phyloP scores from a whole-genome alignment of 2,329 filamentous ascomycete species.

The Phoma sp. region DNA sequence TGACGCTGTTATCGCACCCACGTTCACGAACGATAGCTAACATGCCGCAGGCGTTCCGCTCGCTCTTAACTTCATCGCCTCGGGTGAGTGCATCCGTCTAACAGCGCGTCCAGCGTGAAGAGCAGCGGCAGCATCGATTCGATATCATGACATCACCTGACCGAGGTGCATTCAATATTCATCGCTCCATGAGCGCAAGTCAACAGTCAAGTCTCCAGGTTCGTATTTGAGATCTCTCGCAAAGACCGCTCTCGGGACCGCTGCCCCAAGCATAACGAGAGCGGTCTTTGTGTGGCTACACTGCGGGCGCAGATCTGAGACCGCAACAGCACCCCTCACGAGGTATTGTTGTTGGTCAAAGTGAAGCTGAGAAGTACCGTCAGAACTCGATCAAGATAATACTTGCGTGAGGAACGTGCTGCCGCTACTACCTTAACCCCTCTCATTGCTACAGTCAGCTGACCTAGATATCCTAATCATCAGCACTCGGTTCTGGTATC shows the following conservation, averaged over 20 bases:
- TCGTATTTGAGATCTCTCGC: conserved; percentile 51
- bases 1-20: conserved; percentile 3
- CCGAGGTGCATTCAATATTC: conserved; percentile 12
- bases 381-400: conserved; percentile 98
- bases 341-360: conserved; percentile 21
- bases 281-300: conserved; percentile 64
- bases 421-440: conserved; percentile 69
- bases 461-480: conserved; percentile 41
- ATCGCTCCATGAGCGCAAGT: conserved; percentile 18
- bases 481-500: conserved; percentile 83
- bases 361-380: conserved; percentile 95
- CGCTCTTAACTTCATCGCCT: conserved; percentile 88
- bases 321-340: background rate
- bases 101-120: conserved; percentile 50
- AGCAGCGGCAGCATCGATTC: conserved; percentile 69
- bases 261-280: conserved; percentile 14
- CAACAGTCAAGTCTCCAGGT: conserved; percentile 37
- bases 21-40: conserved; percentile 30
- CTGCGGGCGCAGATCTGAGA: conserved; percentile 78
- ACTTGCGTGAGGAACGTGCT: conserved; percentile 98
- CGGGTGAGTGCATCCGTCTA: conserved; percentile 73
- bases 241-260: conserved; percentile 26
- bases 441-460: conserved; percentile 33
- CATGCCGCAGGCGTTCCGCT: conserved; percentile 70
- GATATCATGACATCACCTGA: conserved; percentile 22